A percentile compares a stretch with the other conserved stretches of the same genome.
These are phyloP conservation scores for Penicillium malachiteum DNA, from an alignment of 495 filamentous ascomycete genomes.

Conservation along the genomic window DNA sequence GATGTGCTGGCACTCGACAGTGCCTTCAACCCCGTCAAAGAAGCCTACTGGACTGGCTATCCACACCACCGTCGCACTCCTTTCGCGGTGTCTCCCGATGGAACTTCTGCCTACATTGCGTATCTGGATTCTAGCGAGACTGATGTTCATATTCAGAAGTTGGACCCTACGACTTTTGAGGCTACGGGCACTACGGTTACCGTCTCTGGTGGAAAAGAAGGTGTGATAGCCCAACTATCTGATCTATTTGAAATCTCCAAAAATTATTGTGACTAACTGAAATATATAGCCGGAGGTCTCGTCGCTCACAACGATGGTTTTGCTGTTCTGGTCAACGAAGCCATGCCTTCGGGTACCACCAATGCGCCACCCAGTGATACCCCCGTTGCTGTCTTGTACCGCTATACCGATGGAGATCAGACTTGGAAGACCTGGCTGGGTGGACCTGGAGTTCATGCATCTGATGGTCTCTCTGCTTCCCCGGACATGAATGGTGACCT, in stretches of 20 bases:
- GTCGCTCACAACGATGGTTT: conserved; percentile 58
- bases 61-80: conserved; percentile 55
- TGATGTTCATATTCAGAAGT: conserved; percentile 48
- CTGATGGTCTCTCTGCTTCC: conserved; percentile 42
- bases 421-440: conserved; percentile 52
- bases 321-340: conserved; percentile 51
- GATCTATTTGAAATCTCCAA: background rate
- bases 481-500: conserved; percentile 57
- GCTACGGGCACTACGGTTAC: conserved; percentile 45
- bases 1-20: conserved; percentile 41
- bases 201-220: conserved; percentile 46
- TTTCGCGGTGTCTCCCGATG: conserved; percentile 51
- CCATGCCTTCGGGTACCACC: conserved; percentile 43
- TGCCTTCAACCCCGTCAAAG: conserved; percentile 49
- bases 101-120: conserved; percentile 51
- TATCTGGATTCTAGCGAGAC: conserved; percentile 49
- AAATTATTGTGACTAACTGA: too few species aligned
- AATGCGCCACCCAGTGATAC: conserved; percentile 44
- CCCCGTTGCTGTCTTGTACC: conserved; percentile 48
- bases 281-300: conserved; percentile 51
- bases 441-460: conserved; percentile 46
- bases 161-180: conserved; percentile 44
- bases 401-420: conserved; percentile 46
- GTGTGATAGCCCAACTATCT: conserved; percentile 10
- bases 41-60: conserved; percentile 52